These are phyloP conservation scores for Sisymbrium irio DNA, from an alignment of 345 rosid genomes.

Conservation along the genomic window DNA sequence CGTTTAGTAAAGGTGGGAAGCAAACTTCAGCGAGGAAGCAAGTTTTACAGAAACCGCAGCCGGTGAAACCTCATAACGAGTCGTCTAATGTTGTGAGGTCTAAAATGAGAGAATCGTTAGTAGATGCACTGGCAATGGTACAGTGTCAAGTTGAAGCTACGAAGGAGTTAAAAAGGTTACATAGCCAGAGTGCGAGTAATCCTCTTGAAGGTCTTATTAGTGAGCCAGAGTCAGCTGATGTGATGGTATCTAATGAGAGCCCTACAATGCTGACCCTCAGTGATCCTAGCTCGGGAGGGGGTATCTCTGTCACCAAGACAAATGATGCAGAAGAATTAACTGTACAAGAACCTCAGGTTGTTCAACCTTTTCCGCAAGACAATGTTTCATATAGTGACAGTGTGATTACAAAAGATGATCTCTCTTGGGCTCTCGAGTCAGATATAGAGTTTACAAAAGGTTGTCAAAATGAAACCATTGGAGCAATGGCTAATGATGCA, in stretches of 20 bases:
- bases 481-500: constrained; percentile 11
- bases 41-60: constrained; percentile 32
- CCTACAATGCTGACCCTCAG: constrained; percentile 18
- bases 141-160: constrained; percentile 34
- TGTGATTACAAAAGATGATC: constrained; percentile 69
- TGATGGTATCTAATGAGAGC: constrained; percentile 7
- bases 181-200: constrained; percentile 26
- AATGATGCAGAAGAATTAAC: constrained; percentile 24
- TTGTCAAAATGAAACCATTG: constrained; percentile 29
- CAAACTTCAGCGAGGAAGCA: constrained; percentile 40
- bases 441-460: constrained; percentile 35
- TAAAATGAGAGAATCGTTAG: constrained; percentile 76
- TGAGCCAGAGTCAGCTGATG: constrained; percentile 22
- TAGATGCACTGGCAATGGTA: constrained; percentile 73
- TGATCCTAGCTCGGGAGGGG: constrained; percentile 11
- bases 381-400: constrained; percentile 56
- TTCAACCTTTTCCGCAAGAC: constrained; percentile 39
- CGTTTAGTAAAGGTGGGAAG: constrained; percentile 45
- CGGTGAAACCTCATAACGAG: constrained; percentile 45
- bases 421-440: constrained; percentile 68
- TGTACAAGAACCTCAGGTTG: constrained; percentile 36
- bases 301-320: constrained; percentile 10
- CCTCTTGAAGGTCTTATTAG: constrained; percentile 16
- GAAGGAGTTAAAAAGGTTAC: constrained; percentile 35
- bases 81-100: constrained; percentile 64